Conservation (phyloP, 768 basidiomycete species). For the Ramaria sp. region DNA sequence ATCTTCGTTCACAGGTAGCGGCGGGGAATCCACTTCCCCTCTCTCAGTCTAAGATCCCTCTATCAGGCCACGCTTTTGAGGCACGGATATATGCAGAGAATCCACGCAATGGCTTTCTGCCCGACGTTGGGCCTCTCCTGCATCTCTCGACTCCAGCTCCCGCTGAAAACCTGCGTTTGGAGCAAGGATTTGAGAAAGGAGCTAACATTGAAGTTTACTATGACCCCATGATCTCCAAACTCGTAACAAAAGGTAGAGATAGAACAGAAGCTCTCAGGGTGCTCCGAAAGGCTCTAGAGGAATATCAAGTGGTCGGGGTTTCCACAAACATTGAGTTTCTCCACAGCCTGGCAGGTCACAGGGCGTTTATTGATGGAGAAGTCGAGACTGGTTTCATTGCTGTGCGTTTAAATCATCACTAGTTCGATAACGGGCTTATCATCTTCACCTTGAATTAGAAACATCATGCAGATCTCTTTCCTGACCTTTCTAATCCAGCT, state of each 20-base stretch:
- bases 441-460: slow-evolving; percentile 37
- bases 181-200: slow-evolving; percentile 78
- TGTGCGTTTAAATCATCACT: slow-evolving; percentile 30
- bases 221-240: slow-evolving; percentile 87
- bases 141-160: slow-evolving; percentile 74
- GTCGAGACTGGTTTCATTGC: slow-evolving; percentile 91
- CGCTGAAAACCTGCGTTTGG: slow-evolving; percentile 64
- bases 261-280: slow-evolving; percentile 75
- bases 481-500: slow-evolving; percentile 44
- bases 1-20: slow-evolving; percentile 45
- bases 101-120: slow-evolving; percentile 85
- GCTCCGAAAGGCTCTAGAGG: slow-evolving; percentile 69
- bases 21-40: slow-evolving; percentile 81
- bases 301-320: slow-evolving; percentile 86
- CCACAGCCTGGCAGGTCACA: slow-evolving; percentile 61
- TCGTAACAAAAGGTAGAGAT: slow-evolving; percentile 80
- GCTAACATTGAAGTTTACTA: slow-evolving; percentile 81
- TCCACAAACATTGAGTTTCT: slow-evolving; percentile 90
- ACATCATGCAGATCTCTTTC: slow-evolving; percentile 76
- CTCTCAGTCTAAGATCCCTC: slow-evolving; percentile 64
- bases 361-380: slow-evolving; percentile 64
- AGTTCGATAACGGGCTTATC: background rate
- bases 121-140: slow-evolving; percentile 75
- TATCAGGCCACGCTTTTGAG: slow-evolving; percentile 89
- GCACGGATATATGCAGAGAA: slow-evolving; percentile 94